Conservation (phyloP, 2,329 filamentous ascomycete species). For the Lachnellula cervina region DNA sequence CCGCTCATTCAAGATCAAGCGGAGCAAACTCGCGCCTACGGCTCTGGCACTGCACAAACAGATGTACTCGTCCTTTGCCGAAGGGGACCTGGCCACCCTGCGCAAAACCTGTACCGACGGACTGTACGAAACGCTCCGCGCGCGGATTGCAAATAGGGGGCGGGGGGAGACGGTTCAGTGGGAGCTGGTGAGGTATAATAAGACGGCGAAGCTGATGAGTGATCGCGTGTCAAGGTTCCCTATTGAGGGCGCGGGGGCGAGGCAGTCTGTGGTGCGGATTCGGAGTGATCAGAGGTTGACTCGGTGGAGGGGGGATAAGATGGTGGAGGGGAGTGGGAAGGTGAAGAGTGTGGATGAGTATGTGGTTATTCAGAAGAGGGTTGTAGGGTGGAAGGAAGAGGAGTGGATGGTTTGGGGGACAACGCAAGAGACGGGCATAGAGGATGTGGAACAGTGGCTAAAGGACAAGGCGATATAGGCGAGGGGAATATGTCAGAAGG, state of each 20-base stretch:
- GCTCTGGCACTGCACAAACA: slow-evolving; percentile 56
- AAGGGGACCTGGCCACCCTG: slow-evolving; percentile 49
- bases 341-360: slow-evolving; percentile 58
- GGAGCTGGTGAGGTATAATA: slow-evolving; percentile 50
- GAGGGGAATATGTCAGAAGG: no score
- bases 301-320: slow-evolving; percentile 31
- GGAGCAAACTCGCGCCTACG: slow-evolving; percentile 41
- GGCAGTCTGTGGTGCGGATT: slow-evolving; percentile 59
- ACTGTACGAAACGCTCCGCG: slow-evolving; percentile 47
- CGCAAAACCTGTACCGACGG: slow-evolving; percentile 49
- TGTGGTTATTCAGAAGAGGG: slow-evolving; percentile 53
- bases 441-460: slow-evolving; percentile 21
- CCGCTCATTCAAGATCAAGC: slow-evolving; percentile 39
- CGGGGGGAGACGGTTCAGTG: slow-evolving; percentile 43
- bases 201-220: slow-evolving; percentile 36
- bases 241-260: slow-evolving; percentile 39
- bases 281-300: slow-evolving; percentile 50
- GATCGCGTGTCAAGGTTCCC: slow-evolving; percentile 49
- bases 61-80: slow-evolving; percentile 58
- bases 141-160: slow-evolving; percentile 49
- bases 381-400: slow-evolving; percentile 38
- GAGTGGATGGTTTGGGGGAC: slow-evolving; percentile 65
- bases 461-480: not conserved
- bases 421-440: slow-evolving; percentile 46
- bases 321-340: slow-evolving; percentile 44